These are phyloP conservation scores for Crithidia brevicula DNA, from an alignment of 208 protist species.

Conservation along the genomic window DNA sequence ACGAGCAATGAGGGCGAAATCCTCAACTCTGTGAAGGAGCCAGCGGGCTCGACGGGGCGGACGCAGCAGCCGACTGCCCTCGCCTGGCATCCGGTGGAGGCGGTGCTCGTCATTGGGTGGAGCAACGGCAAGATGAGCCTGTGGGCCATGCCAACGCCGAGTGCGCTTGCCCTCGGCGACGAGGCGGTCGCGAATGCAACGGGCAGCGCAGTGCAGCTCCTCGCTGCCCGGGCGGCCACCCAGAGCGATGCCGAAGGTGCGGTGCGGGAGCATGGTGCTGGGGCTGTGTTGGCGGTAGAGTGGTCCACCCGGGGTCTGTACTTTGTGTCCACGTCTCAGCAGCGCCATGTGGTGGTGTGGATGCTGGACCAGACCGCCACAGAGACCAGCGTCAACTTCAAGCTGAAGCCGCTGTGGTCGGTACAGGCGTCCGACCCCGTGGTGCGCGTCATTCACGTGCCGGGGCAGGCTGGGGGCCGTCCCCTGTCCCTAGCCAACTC, in stretches of 20 bases:
- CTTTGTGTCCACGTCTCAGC: slow-evolving; percentile 62
- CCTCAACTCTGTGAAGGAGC: slow-evolving; percentile 55
- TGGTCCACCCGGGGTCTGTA: slow-evolving; percentile 71
- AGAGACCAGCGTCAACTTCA: slow-evolving; percentile 35
- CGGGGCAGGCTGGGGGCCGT: not conserved
- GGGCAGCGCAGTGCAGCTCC: slow-evolving; percentile 34
- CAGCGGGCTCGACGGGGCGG: slow-evolving; percentile 24
- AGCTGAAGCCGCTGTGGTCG: slow-evolving; percentile 71
- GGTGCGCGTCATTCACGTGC: slow-evolving; percentile 53
- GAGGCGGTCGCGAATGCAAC: slow-evolving; percentile 15
- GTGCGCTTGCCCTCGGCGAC: slow-evolving; percentile 38
- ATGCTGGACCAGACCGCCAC: slow-evolving; percentile 51
- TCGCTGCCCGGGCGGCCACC: slow-evolving; percentile 42
- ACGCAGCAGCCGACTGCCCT: slow-evolving; percentile 49
- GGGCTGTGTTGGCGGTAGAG: slow-evolving; percentile 44
- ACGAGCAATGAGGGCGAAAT: slow-evolving; percentile 83
- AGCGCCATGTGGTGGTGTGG: slow-evolving; percentile 73
- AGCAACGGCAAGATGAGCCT: slow-evolving; percentile 73
- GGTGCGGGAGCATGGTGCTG: slow-evolving; percentile 60
- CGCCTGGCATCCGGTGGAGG: slow-evolving; percentile 86
- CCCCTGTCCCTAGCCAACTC: slow-evolving; percentile 1
- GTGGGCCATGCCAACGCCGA: slow-evolving; percentile 55
- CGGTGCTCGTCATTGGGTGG: slow-evolving; percentile 84
- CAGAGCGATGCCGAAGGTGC: slow-evolving; percentile 64
- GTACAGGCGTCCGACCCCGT: slow-evolving; percentile 54